Conservation (phyloP, 345 rosid species). For the Tarenaya hassleriana region DNA sequence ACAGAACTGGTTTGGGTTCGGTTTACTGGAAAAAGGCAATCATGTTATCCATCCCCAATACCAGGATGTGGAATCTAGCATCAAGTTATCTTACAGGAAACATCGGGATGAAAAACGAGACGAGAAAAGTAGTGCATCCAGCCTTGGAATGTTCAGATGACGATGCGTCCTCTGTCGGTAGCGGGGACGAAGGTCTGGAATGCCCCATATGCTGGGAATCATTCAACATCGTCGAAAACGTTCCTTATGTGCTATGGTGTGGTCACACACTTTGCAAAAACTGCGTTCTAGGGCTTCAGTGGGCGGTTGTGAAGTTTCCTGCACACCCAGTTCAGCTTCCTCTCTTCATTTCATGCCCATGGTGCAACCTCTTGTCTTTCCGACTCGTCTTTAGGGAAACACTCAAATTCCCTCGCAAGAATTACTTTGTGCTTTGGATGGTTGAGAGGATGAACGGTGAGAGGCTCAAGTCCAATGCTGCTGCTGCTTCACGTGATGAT, state of each 20-base stretch:
- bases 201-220: constrained; percentile 92
- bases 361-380: constrained; percentile 82
- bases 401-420: constrained; percentile 75
- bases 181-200: constrained; percentile 73
- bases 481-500: constrained; percentile 34
- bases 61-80: constrained; percentile 59
- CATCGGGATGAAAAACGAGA: constrained; percentile 35
- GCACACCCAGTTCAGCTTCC: constrained; percentile 78
- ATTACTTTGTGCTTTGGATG: constrained; percentile 92
- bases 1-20: neutral
- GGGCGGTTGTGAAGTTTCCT: constrained; percentile 71
- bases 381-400: constrained; percentile 67
- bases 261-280: constrained; percentile 90
- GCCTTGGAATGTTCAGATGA: constrained; percentile 69
- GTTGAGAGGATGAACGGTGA: constrained; percentile 84
- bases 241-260: constrained; percentile 87
- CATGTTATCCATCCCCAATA: constrained; percentile 25
- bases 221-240: constrained; percentile 82
- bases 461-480: constrained; percentile 38
- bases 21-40: constrained; percentile 1
- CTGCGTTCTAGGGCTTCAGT: constrained; percentile 73
- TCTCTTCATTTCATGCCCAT: constrained; percentile 79
- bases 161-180: constrained; percentile 45
- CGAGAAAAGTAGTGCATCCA: constrained; percentile 29
- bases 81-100: constrained; percentile 40